Percentiles rank a stretch among this genome's conserved stretches.
Conservation (phyloP, 805 yeast species). For the Jamesozyma rosinii region DNA sequence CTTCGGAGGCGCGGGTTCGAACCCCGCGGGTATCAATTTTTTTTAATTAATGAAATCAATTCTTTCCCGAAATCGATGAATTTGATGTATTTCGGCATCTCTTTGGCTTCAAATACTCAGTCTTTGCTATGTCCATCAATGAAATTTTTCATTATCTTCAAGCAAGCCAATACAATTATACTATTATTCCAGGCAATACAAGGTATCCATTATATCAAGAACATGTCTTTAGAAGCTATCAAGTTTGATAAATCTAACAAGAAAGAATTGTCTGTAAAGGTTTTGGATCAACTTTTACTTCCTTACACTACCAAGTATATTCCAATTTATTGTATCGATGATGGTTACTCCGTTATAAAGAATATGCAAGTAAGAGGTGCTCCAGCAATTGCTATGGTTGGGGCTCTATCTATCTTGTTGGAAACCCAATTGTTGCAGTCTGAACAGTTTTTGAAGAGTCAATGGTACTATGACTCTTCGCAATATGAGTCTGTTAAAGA, state of each 20-base stretch:
- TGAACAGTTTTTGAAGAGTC: conserved; percentile 19
- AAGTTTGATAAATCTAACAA: conserved; percentile 40
- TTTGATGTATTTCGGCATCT: too few relatives aligned
- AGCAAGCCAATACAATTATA: too few relatives aligned
- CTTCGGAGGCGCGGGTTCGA: conserved; percentile 7
- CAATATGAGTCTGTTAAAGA: conserved; percentile 31
- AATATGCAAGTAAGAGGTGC: conserved; percentile 96
- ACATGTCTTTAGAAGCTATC: conserved; percentile 53
- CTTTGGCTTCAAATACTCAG: too few relatives aligned
- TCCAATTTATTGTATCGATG: conserved; percentile 50
- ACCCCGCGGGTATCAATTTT: conserved; percentile 7
- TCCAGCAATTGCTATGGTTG: conserved; percentile 96
- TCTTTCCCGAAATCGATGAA: too few relatives aligned
- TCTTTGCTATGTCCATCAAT: too few relatives aligned
- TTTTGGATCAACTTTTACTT: conserved; percentile 72
- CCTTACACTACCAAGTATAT: conserved; percentile 75
- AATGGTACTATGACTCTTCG: conserved; percentile 28
- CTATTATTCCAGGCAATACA: too few relatives aligned
- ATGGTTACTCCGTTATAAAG: conserved; percentile 76
- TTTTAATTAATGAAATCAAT: too few relatives aligned
- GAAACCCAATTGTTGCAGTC: conserved; percentile 40
- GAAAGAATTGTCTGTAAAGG: conserved; percentile 37
- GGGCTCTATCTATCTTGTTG: conserved; percentile 72
- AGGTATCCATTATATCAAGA: background rate
- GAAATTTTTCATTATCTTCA: too few relatives aligned